These are phyloP conservation scores for Melanomma pulvis-pyrius DNA, from an alignment of 495 filamentous ascomycete genomes.

Conservation along the genomic window DNA sequence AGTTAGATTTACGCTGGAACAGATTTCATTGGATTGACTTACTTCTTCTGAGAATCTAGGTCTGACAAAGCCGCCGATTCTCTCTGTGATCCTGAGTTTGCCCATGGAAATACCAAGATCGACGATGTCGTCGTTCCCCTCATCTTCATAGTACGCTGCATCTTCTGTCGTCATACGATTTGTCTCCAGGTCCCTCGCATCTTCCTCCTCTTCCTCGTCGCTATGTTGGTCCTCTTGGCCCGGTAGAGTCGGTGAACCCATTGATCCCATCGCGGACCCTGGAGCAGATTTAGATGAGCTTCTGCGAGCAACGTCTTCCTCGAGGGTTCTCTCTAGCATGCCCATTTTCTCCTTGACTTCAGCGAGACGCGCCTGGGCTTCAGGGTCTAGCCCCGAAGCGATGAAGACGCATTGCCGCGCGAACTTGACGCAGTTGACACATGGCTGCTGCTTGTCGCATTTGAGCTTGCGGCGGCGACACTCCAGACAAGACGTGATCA, in stretches of 20 bases:
- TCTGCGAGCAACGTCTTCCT: slow-evolving; percentile 55
- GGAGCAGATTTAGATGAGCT: slow-evolving; percentile 7
- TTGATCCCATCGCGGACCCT: neutral
- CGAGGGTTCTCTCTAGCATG: slow-evolving; percentile 62
- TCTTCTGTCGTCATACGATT: slow-evolving; percentile 61
- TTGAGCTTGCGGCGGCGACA: slow-evolving; percentile 79
- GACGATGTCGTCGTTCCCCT: slow-evolving; percentile 61
- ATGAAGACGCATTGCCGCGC: slow-evolving; percentile 67
- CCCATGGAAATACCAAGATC: slow-evolving; percentile 73
- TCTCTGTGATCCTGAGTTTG: slow-evolving; percentile 70
- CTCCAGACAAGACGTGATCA: slow-evolving; percentile 70
- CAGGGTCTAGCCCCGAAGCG: slow-evolving; percentile 61
- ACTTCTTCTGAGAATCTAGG: slow-evolving; percentile 70
- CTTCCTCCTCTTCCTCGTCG: slow-evolving; percentile 51
- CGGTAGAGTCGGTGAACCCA: slow-evolving; percentile 21
- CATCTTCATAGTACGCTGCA: slow-evolving; percentile 63
- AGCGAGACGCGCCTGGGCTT: slow-evolving; percentile 61
- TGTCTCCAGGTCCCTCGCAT: slow-evolving; percentile 54
- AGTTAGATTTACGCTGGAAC: neutral
- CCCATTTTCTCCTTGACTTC: slow-evolving; percentile 74
- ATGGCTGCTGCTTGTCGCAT: slow-evolving; percentile 75
- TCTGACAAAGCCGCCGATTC: slow-evolving; percentile 60
- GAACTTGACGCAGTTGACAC: slow-evolving; percentile 67
- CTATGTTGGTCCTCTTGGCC: slow-evolving; percentile 37
- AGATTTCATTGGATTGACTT: slow-evolving; percentile 9